phyloP scores from a whole-genome alignment of 345 rosid species.

The Clausena lansium region DNA sequence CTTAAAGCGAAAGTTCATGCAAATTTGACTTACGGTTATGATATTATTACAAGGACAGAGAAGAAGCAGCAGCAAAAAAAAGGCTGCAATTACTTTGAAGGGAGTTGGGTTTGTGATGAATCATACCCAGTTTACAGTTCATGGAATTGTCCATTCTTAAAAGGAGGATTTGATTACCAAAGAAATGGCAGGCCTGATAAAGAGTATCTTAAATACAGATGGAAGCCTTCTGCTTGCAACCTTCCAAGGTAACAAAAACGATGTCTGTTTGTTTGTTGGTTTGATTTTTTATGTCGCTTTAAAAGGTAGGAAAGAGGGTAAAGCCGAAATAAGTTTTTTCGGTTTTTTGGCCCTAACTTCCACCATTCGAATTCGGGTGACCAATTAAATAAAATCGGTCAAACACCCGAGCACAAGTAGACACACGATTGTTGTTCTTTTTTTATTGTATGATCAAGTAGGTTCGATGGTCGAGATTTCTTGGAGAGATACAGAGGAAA shows the following conservation, averaged over 20 bases:
- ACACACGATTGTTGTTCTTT: background rate
- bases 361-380: too few relatives aligned
- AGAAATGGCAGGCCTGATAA: conserved; percentile 49
- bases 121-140: conserved; percentile 37
- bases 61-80: background rate
- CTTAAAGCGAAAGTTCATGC: background rate
- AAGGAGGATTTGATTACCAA: conserved; percentile 38
- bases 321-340: too few relatives aligned
- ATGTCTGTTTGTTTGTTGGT: background rate
- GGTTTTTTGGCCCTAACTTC: too few relatives aligned
- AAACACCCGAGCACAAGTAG: too few relatives aligned
- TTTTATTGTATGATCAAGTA: background rate
- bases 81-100: conserved; percentile 38
- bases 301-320: too few relatives aligned
- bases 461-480: conserved; percentile 31
- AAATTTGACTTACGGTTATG: background rate
- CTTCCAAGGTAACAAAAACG: conserved; percentile 35
- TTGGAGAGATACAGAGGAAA: conserved; percentile 34
- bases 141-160: conserved; percentile 38
- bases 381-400: too few relatives aligned
- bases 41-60: background rate
- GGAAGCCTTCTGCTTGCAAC: conserved; percentile 47
- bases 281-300: too few relatives aligned
- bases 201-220: conserved; percentile 36
- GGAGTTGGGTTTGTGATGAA: conserved; percentile 44